phyloP scores from a whole-genome alignment of 1,284 basidiomycete species.

The Sphaerobolus stellatus region DNA sequence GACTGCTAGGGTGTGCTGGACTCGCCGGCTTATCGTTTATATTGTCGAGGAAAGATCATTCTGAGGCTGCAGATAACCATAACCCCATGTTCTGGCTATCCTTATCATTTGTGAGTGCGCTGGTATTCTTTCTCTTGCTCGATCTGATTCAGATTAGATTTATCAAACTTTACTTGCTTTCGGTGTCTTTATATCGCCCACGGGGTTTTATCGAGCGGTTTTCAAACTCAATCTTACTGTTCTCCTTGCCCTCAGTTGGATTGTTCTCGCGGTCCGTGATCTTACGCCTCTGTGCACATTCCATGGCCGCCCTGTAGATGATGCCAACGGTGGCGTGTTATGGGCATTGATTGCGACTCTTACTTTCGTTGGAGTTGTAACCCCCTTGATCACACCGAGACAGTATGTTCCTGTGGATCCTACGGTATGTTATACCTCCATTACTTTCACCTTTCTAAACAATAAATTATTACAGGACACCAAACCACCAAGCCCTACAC shows the following conservation, averaged over 20 bases:
- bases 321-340: constrained; percentile 13
- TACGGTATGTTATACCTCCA: constrained; percentile 21
- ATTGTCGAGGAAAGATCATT: not conserved
- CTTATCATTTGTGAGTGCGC: not conserved
- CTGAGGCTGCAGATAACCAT: not conserved
- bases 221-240: constrained; percentile 12
- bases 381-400: constrained; percentile 19
- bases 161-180: not conserved
- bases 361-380: constrained; percentile 15
- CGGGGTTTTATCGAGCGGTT: not conserved
- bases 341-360: constrained; percentile 18
- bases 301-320: constrained; percentile 10
- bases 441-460: not conserved
- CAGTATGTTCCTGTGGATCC: constrained; percentile 17
- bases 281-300: constrained; percentile 17
- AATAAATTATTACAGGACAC: constrained; percentile 23
- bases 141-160: not conserved
- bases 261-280: constrained; percentile 15
- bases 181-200: not conserved
- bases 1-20: not conserved
- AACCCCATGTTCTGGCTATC: not conserved
- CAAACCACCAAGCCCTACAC: constrained; percentile 31
- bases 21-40: not conserved
- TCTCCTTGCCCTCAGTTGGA: constrained; percentile 16
- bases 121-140: not conserved